These are phyloP conservation scores for Cyberlindnera subsufficiens DNA, from an alignment of 805 yeast species.

Conservation along the genomic window DNA sequence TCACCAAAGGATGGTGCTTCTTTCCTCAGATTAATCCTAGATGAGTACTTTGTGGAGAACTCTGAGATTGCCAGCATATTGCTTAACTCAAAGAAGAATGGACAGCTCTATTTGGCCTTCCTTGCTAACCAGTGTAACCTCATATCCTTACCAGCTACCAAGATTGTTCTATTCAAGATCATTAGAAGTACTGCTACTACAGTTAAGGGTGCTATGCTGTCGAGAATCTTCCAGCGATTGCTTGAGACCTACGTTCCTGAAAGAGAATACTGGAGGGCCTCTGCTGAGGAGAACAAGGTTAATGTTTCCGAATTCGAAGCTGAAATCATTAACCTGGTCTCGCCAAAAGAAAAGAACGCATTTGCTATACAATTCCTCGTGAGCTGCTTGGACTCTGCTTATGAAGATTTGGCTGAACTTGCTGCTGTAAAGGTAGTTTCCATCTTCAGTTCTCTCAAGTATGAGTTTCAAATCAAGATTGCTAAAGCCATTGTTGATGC, in stretches of 20 bases:
- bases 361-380: conserved; percentile 59
- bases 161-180: conserved; percentile 41
- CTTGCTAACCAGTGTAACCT: conserved; percentile 62
- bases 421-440: conserved; percentile 46
- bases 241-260: conserved; percentile 38
- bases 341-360: conserved; percentile 51
- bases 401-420: conserved; percentile 37
- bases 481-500: conserved; percentile 58
- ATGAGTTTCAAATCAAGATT: conserved; percentile 51
- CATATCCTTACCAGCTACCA: conserved; percentile 48
- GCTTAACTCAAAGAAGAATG: conserved; percentile 47
- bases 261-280: conserved; percentile 39
- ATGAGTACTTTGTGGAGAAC: conserved; percentile 45
- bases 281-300: conserved; percentile 43
- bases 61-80: conserved; percentile 36
- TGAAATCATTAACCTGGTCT: conserved; percentile 51
- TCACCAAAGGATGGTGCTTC: conserved; percentile 58
- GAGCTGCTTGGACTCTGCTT: conserved; percentile 41
- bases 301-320: conserved; percentile 51
- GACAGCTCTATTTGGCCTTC: conserved; percentile 54
- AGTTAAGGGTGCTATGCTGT: conserved; percentile 39
- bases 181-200: conserved; percentile 32
- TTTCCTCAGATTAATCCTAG: conserved; percentile 35
- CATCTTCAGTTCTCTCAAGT: conserved; percentile 53
- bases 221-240: conserved; percentile 41